A percentile compares a stretch with the other conserved stretches of the same genome.
phyloP scores from a whole-genome alignment of 2,329 filamentous ascomycete species.

The Ilyonectria sp. region DNA sequence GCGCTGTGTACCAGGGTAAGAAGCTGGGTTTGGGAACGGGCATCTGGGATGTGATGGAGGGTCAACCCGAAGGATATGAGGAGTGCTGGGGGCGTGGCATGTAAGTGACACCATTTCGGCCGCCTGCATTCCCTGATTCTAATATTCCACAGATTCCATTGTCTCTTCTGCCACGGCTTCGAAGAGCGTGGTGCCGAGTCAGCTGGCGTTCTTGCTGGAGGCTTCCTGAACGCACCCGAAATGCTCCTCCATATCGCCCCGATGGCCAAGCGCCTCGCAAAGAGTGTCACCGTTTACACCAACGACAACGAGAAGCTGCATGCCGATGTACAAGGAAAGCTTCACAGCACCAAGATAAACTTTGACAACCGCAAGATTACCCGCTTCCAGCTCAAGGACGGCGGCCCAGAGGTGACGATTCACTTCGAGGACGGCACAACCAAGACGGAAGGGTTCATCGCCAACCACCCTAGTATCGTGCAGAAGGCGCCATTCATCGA shows the following conservation, averaged over 20 bases:
- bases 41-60: conserved; percentile 64
- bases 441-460: conserved; percentile 58
- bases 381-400: conserved; percentile 47
- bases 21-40: conserved; percentile 72
- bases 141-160: conserved; percentile 63
- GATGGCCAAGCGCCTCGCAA: conserved; percentile 61
- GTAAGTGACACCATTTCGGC: conserved; percentile 50
- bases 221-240: conserved; percentile 48
- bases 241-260: conserved; percentile 58
- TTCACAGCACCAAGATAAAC: conserved; percentile 53
- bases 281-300: conserved; percentile 66
- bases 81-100: conserved; percentile 69
- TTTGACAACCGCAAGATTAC: conserved; percentile 55
- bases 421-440: conserved; percentile 57
- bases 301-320: conserved; percentile 58
- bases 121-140: neutral
- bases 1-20: conserved; percentile 60
- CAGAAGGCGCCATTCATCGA: conserved; percentile 59
- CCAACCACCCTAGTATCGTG: conserved; percentile 55
- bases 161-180: conserved; percentile 73
- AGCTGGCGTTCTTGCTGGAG: conserved; percentile 63
- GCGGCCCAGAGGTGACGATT: conserved; percentile 51
- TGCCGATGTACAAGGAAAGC: conserved; percentile 43
- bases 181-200: conserved; percentile 66
- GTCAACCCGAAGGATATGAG: conserved; percentile 65